Evolutionary conservation across 306 rosid species (phyloP).

Genomic region (Benincasa hispida): DNA sequence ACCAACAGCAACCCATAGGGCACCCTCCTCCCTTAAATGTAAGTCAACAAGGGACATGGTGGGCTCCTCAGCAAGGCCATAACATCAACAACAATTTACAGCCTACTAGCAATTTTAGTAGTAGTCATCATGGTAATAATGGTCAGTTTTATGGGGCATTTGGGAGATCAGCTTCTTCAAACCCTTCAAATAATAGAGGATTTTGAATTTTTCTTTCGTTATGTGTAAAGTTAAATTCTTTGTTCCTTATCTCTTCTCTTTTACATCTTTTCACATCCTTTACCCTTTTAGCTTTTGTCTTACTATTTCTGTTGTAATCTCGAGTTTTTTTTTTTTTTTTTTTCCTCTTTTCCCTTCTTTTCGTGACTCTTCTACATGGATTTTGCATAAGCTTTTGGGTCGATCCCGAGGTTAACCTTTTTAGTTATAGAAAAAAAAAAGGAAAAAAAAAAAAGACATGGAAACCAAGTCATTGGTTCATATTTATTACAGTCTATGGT

Average conservation of each 20-base stretch:
- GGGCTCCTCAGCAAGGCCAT: constrained; percentile 29
- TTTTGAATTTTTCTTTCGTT: constrained; percentile 17
- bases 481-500: too few species aligned
- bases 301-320: not conserved
- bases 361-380: not conserved
- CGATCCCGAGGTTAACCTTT: not conserved
- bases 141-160: constrained; percentile 33
- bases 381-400: not conserved
- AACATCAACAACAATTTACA: constrained; percentile 13
- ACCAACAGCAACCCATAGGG: constrained; percentile 8
- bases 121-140: not conserved
- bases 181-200: constrained; percentile 69
- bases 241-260: not conserved
- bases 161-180: constrained; percentile 14
- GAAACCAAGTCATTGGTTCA: too few species aligned
- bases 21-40: not conserved
- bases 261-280: not conserved
- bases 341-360: not conserved
- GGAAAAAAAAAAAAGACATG: too few species aligned
- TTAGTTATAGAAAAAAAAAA: too few species aligned
- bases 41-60: constrained; percentile 27
- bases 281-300: not conserved
- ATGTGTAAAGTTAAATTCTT: constrained; percentile 9
- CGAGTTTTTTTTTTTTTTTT: not conserved
- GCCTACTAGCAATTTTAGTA: constrained; percentile 16